Conservation (phyloP, 2,329 filamentous ascomycete species). For the Alternaria burnsii region DNA sequence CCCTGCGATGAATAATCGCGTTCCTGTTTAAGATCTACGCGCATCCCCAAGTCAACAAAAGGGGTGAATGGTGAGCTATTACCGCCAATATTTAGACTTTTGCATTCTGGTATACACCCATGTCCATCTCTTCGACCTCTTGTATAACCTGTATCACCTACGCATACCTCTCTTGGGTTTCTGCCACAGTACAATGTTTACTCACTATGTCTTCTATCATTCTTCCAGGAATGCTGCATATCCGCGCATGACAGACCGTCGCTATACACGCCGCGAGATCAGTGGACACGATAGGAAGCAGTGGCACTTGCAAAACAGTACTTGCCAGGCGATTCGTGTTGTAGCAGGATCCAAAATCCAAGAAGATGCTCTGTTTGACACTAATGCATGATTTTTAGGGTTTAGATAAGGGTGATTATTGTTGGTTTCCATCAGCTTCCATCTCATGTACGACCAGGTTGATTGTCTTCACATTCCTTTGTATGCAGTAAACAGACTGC, state of each 20-base stretch:
- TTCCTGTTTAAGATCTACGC: background rate
- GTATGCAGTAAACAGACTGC: too few species aligned
- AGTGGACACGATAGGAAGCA: background rate
- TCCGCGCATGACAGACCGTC: background rate
- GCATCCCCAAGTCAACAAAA: background rate
- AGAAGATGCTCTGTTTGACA: background rate
- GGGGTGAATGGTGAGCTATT: background rate
- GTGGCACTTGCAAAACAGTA: too few species aligned
- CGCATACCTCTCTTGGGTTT: background rate
- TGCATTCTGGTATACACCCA: background rate
- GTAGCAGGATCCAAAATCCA: background rate
- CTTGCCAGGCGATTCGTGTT: background rate
- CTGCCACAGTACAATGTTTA: background rate
- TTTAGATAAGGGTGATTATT: background rate
- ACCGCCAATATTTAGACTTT: background rate
- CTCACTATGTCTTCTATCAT: background rate
- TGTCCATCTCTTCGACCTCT: background rate
- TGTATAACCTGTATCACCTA: background rate
- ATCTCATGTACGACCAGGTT: too few species aligned
- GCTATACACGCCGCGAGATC: background rate
- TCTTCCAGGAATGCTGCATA: background rate
- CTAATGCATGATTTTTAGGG: background rate
- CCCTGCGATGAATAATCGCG: slow-evolving; percentile 1
- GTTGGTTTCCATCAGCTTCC: too few species aligned
- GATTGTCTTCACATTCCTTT: too few species aligned